Evolutionary conservation across 73 alveolate genomes (phyloP), one percentile per base, ranked within the genome.

Genomic region (Effrenium voratum): DNA sequence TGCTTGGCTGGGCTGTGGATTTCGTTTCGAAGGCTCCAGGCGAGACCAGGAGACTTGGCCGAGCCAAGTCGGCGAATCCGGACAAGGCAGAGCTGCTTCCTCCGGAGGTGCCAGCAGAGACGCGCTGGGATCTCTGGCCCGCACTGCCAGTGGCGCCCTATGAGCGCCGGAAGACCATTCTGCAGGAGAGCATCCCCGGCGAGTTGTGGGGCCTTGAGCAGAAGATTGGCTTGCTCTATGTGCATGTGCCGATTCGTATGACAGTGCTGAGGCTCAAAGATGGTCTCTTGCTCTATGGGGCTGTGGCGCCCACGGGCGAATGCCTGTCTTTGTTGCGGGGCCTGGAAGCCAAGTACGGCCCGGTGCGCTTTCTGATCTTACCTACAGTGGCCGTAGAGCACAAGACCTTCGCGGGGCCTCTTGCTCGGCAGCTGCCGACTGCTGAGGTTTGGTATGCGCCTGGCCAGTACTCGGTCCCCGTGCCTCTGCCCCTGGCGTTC

Each of bases 301-400:
- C 98, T 4, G 98, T 92, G 91, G 98, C 98, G 16, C 98, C 98
- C 24, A 92, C 98, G 1, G 82, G 60, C 40, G 98, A 92, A 92
- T 92, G 98, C 81, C 40, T 92, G 47, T 47, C 79, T 47, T 60
- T 92, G 45, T 38, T 92, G 77, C 90, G 81, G 22, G 68, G 50
- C 66, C 81, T 92, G 43, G 98, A 92, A 79, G 87, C 98, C 2
- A 50, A 24, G 50, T 76, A 92, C 46, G 98, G 98, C 60, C 43
- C 66, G 26, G 98, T 92, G 82, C 90, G 91, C 6, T 92, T 40
- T 40, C 16, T 92, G 91, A 77, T 92, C 16, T 70, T 92, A 5
- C 92, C 98, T 2, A 92, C 98, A 6, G 98, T 92, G 60, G 98
- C 98, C 15, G 91, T 92, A 26, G 98, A 92, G 82, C 98, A 92